Percentiles rank a stretch among this genome's conserved stretches.
phyloP scores from a whole-genome alignment of 352 stramenopile genomes.

The Pythium rhizo-oryzae region DNA sequence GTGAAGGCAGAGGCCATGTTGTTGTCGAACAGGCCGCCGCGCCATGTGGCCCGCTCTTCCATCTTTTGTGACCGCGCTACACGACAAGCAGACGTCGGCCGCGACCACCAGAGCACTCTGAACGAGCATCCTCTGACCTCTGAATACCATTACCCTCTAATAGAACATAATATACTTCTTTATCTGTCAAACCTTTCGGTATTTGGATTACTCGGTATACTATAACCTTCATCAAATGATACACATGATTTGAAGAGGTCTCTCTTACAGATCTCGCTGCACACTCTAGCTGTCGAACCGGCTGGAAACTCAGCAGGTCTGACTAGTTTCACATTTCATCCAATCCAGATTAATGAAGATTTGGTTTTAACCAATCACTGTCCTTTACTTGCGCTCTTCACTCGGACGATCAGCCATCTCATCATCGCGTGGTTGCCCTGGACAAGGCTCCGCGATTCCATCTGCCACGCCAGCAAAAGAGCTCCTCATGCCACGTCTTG shows the following conservation, averaged over 20 bases:
- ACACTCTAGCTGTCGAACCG: not conserved
- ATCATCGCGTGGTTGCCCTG: not conserved
- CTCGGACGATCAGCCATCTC: not conserved
- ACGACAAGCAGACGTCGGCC: too few relatives aligned
- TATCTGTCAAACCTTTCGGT: too few relatives aligned
- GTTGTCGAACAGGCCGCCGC: not conserved
- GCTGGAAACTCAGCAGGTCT: not conserved
- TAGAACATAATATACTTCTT: too few relatives aligned
- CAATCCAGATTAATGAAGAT: not conserved
- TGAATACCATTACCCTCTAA: too few relatives aligned
- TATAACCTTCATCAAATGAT: too few relatives aligned
- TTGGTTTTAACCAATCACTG: slow-evolving; percentile 13
- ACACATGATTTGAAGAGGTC: too few relatives aligned
- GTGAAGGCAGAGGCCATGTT: not conserved
- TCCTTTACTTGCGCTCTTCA: too few relatives aligned
- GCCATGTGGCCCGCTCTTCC: too few relatives aligned
- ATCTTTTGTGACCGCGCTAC: too few relatives aligned
- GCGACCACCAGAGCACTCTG: too few relatives aligned
- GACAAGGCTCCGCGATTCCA: not conserved
- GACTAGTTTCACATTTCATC: slow-evolving; percentile 3
- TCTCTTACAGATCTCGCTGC: not conserved
- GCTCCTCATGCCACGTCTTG: not conserved
- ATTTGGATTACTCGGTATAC: too few relatives aligned
- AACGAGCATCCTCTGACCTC: too few relatives aligned
- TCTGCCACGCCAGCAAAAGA: not conserved